Evolutionary conservation across 805 yeast species (phyloP), one percentile per base, ranked within the genome.

Genomic region (Myxozyma udenii): DNA sequence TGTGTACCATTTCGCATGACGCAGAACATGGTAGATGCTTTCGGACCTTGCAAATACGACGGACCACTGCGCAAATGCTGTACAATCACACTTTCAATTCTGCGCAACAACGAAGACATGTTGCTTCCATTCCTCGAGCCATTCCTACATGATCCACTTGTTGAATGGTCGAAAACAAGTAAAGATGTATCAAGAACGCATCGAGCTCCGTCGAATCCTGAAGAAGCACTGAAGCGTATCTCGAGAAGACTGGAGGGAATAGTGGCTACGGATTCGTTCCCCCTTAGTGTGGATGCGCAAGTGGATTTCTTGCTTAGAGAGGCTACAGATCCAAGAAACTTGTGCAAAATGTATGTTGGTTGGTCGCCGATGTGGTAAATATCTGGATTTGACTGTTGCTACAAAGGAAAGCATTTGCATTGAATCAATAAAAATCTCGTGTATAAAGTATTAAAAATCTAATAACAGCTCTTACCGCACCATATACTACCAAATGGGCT

Each of bases 1-100:
- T 73, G 87, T 26, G 98, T 93, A 1, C 99, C 98, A 0, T 93
- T 93, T 68, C 74, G 99, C 58, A 68, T 93, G 43, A 93, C 98
- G 0, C 85, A 81, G 45, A 91, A 93, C 64, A 77, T 93, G 74
- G 82, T 83, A 2, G 96, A 89, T 66, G 97, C 96, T 0, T 74
- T 86, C 63, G 98, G 98, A 1, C 80, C 88, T 0, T 79, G 84
- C 41, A 93, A 93, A 0, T 82, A 87, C 28, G 98, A 93, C 64
- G 99, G 98, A 0, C 76, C 87, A 0, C 93, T 89, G 67, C 76
- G 96, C 56, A 81, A 78, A 49, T 78, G 95, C 0, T 83, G 95
- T 64, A 98, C 91, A 64, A 88, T 89, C 0, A 85, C 96, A 0
- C 77, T 87, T 62, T 69, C 75, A 3, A 68, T 90, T 26, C 74